Percentiles rank a stretch among this genome's conserved stretches.
Evolutionary conservation across 2,329 filamentous ascomycete species (phyloP).

Genomic region (Colletotrichum sp.): DNA sequence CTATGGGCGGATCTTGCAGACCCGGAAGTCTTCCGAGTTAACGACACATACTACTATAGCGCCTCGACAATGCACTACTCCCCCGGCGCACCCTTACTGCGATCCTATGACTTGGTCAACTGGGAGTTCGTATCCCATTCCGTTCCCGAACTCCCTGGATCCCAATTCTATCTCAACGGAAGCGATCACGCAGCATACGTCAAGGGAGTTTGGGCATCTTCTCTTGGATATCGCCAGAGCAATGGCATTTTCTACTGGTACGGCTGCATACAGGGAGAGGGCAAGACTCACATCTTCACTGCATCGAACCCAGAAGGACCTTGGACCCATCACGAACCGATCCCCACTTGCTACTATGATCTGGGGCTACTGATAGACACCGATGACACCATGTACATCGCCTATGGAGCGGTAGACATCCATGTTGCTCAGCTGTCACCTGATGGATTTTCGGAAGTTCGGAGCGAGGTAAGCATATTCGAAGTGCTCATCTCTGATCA

Average conservation of each 20-base stretch:
- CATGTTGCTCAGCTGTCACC: constrained; percentile 46
- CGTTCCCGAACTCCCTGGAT: constrained; percentile 40
- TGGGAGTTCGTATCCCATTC: constrained; percentile 47
- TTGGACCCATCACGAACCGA: background rate
- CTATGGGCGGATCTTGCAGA: constrained; percentile 57
- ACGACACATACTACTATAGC: constrained; percentile 53
- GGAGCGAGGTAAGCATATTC: constrained; percentile 28
- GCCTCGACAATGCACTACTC: constrained; percentile 58
- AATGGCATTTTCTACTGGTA: constrained; percentile 18
- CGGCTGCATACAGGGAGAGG: constrained; percentile 4
- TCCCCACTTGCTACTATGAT: constrained; percentile 48
- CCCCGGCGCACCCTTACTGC: constrained; percentile 56
- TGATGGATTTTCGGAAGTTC: constrained; percentile 48
- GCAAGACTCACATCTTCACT: constrained; percentile 18
- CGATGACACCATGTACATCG: constrained; percentile 53
- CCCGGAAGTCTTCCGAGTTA: constrained; percentile 52
- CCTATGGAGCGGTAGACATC: constrained; percentile 45
- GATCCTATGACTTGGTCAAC: constrained; percentile 56
- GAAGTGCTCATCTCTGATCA: background rate
- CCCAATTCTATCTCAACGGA: constrained; percentile 46
- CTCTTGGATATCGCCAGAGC: constrained; percentile 43
- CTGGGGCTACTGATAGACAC: constrained; percentile 50
- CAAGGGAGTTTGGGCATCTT: constrained; percentile 61
- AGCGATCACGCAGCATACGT: constrained; percentile 48
- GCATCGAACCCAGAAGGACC: constrained; percentile 23